These are phyloP conservation scores for Chrysoporthe puriensis DNA, from an alignment of 2,329 filamentous ascomycete genomes.

Conservation along the genomic window DNA sequence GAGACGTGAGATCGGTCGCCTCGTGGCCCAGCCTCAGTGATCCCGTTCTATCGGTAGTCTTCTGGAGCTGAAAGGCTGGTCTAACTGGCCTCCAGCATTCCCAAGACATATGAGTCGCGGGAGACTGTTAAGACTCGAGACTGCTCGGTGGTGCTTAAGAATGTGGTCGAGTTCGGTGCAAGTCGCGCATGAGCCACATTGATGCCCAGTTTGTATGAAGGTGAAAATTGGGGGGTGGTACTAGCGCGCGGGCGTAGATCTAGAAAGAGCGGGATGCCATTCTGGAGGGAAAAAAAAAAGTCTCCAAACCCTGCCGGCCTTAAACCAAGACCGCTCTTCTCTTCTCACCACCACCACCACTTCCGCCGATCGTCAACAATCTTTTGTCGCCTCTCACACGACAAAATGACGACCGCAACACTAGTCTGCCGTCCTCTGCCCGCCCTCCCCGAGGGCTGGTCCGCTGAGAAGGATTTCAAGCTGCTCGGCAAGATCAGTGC, in stretches of 20 bases:
- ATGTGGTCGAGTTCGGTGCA: neutral
- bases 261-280: slow-evolving; percentile 8
- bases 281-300: slow-evolving; percentile 23
- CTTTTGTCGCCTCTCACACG: slow-evolving; percentile 4
- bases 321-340: neutral
- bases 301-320: slow-evolving; percentile 13
- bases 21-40: too few species aligned
- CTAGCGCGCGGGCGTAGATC: neutral
- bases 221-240: neutral
- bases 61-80: too few species aligned
- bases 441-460: slow-evolving; percentile 78
- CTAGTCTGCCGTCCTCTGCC: slow-evolving; percentile 71
- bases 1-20: too few species aligned
- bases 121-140: neutral
- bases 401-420: slow-evolving; percentile 65
- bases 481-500: slow-evolving; percentile 74
- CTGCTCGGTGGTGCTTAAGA: neutral
- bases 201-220: too few species aligned
- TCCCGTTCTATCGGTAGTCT: too few species aligned
- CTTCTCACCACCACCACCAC: slow-evolving; percentile 3
- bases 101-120: neutral
- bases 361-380: neutral
- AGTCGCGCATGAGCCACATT: neutral
- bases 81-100: neutral
- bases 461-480: slow-evolving; percentile 91